Evolutionary conservation across 2,329 filamentous ascomycete genomes (phyloP), one percentile per base, ranked within the genome.

Genomic region (Colletotrichum nymphaeae): DNA sequence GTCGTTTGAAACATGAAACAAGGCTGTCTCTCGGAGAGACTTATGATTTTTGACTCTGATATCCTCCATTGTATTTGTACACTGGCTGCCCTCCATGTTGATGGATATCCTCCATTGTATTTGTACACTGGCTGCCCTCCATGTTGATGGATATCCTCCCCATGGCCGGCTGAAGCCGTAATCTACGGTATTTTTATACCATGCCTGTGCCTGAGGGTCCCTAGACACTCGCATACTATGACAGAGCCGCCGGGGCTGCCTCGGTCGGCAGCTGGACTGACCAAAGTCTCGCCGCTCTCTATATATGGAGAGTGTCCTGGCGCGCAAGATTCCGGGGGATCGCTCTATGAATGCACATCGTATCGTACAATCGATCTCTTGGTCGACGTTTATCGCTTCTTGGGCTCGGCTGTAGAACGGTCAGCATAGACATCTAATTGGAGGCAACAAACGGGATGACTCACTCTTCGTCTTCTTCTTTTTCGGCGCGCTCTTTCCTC

Each of bases 401-500:
- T 85, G 78, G 84, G 84, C 81, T 87, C 86, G 65, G 80, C 81
- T 78, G 81, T 71, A 74, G 53, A 26, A 30, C 8, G 14, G 73
- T 81, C 79, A 83, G 86, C 82, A 24, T 37, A 5, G 14, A 8
- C 46, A 77, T 66, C 16, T 26, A 37, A n/a, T 49, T n/a, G 5
- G 16, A 6, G 11, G 8, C 1, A 24, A 12, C 14, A 37, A 4
- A 12, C 5, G 3, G 8, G 5, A 16, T 55, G 55, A 19, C 69
- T 26, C 56, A 73, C 76, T 75, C 79, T 78, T 82, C 80, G 82
- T 91, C 80, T 88, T 92, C 88, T 97, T 97, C 90, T 97, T 98
- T 90, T 97, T 90, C 8, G 96, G 95, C 57, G 93, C 90, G 68
- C 93, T 93, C 88, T 98, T 98, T 77, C 95, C 95, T 86, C 95